A percentile compares a stretch with the other conserved stretches of the same genome.
These are phyloP conservation scores for Basidiobolus meristosporus DNA, from an alignment of 371 early-diverging fungal species.

Conservation along the genomic window DNA sequence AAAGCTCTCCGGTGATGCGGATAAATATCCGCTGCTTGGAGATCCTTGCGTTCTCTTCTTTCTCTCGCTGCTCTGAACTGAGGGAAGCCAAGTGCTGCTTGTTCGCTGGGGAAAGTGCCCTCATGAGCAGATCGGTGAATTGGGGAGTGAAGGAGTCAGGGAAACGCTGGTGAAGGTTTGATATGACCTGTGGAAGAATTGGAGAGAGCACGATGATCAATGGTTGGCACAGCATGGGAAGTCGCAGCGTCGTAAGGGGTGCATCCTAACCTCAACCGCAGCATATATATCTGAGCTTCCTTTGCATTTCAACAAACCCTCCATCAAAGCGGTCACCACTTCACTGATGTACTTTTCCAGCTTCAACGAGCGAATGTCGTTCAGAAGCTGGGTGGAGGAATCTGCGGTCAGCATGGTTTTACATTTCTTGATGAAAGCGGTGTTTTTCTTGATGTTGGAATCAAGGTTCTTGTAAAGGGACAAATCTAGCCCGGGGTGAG, in stretches of 20 bases:
- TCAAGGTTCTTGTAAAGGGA: constrained; percentile 44
- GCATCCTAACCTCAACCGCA: constrained; percentile 43
- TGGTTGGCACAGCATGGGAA: neutral
- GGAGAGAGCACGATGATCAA: no score
- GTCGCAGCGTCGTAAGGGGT: neutral
- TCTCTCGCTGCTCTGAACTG: constrained; percentile 61
- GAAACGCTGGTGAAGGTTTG: constrained; percentile 82
- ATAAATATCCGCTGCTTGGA: constrained; percentile 43
- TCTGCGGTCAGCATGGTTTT: constrained; percentile 65
- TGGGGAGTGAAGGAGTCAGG: constrained; percentile 53
- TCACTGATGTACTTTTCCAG: constrained; percentile 94
- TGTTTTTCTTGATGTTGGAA: constrained; percentile 91
- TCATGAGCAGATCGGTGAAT: constrained; percentile 35
- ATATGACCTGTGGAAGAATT: constrained; percentile 29
- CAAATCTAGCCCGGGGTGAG: constrained; percentile 5
- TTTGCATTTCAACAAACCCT: constrained; percentile 52
- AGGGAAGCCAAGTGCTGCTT: constrained; percentile 25
- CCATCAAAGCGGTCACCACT: constrained; percentile 63
- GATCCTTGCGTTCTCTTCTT: constrained; percentile 61
- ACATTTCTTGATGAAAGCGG: constrained; percentile 84
- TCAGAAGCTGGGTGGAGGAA: constrained; percentile 36
- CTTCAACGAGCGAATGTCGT: constrained; percentile 68
- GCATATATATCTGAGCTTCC: constrained; percentile 52
- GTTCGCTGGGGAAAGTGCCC: constrained; percentile 22
- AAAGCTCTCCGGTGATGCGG: constrained; percentile 63